Base-by-base conservation (phyloP, 805 yeast genomes). In the Saccharomycopsis malanga region DNA sequence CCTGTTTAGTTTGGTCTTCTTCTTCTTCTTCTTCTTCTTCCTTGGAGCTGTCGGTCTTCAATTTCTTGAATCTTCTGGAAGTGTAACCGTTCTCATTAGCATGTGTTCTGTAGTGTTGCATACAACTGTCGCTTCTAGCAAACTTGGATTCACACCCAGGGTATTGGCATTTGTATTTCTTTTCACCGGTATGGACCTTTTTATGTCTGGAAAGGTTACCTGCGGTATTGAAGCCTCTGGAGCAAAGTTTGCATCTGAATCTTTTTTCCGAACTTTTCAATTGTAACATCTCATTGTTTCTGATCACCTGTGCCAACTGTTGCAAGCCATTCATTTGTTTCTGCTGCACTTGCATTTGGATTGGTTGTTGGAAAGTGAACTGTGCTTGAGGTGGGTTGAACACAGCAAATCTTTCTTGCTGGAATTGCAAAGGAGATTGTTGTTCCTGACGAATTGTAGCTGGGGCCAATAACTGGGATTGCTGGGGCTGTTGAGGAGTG, bases 141-240 rank as follows among this genome's bases (percentile, higher is more conserved):
- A 51, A 51, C 42, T 48, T 51, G 22, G 54, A 51, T 24, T 44
- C 52, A 32, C 54, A 51, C n/a, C 76, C 76, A 12, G 77, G 79
- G 65, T 70, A 77, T 0, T 87, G 85, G 60, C 89, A 82, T 25
- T 65, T 64, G 59, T 79, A 83, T 55, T 80, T 82, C 56, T 83
- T 70, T 54, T 82, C 87, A 18, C 89, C 89, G 1, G 88, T 83
- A 61, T 83, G 88, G 25, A 82, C 81, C 37, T 88, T 66, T 57
- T 76, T 72, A 60, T 82, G 89, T 50, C 87, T 70, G 6, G 87
- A 86, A 53, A 82, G 70, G 58, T 82, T 88, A 20, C 87, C 87
- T 12, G 83, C 78, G 0, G 87, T 81, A 10, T 86, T 81, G 58
- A 81, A 81, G 2, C 75, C 66, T 45, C 80, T 67, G 2, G 67